phyloP scores from a whole-genome alignment of 805 yeast species.

The Candida schatavii region DNA sequence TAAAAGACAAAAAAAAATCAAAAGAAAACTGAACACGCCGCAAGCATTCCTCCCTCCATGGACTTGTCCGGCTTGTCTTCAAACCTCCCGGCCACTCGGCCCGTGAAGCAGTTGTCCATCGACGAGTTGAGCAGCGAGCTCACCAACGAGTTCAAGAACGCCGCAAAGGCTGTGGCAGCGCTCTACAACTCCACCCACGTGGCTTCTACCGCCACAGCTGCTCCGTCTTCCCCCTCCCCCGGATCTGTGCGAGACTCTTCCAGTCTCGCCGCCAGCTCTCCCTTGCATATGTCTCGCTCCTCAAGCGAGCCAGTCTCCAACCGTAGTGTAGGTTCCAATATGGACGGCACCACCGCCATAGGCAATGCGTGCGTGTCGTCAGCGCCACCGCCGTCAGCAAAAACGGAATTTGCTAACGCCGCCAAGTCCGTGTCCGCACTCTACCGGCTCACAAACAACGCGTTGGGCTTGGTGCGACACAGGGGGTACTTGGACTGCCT shows the following conservation, averaged over 20 bases:
- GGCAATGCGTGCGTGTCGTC: slow-evolving; percentile 6
- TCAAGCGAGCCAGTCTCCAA: slow-evolving; percentile 4
- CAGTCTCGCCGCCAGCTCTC: neutral
- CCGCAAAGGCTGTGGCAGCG: slow-evolving; percentile 70
- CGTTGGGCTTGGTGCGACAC: slow-evolving; percentile 44
- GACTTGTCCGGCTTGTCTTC: slow-evolving; percentile 61
- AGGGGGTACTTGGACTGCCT: slow-evolving; percentile 63
- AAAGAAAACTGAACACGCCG: neutral
- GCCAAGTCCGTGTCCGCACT: slow-evolving; percentile 47
- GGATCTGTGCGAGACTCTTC: neutral
- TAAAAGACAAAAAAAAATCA: neutral
- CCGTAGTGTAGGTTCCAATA: too few species aligned
- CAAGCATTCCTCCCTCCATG: slow-evolving; percentile 30
- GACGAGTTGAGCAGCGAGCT: slow-evolving; percentile 51
- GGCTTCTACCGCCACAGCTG: neutral
- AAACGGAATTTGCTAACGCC: slow-evolving; percentile 37
- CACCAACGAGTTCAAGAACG: slow-evolving; percentile 62
- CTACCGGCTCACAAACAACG: slow-evolving; percentile 57
- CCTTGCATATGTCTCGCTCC: too few species aligned
- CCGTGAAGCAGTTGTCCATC: slow-evolving; percentile 47
- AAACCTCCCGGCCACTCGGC: slow-evolving; percentile 51
- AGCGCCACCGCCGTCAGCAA: slow-evolving; percentile 10
- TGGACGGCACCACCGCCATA: neutral
- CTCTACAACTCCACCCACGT: slow-evolving; percentile 25
- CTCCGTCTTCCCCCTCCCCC: neutral